Evolutionary conservation across 2,329 filamentous ascomycete species (phyloP).

Genomic region (Colletotrichum euphorbiae): DNA sequence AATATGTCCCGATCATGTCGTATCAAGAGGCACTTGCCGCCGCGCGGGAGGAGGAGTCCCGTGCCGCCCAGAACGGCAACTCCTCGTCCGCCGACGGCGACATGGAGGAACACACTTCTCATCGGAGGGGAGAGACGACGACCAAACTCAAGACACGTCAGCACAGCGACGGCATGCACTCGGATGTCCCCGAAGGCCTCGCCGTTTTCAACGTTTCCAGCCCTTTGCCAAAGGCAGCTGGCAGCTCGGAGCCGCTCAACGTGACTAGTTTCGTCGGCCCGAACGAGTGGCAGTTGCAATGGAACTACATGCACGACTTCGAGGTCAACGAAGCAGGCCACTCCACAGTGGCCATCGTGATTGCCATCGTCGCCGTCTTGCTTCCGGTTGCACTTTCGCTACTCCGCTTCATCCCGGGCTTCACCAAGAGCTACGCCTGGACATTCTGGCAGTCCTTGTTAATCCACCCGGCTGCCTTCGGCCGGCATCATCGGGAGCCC

Average conservation of each 20-base stretch:
- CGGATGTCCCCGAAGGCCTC: slow-evolving; percentile 18
- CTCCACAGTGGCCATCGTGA: slow-evolving; percentile 41
- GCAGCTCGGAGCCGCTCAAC: slow-evolving; percentile 37
- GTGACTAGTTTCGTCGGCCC: slow-evolving; percentile 9
- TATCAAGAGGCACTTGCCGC: slow-evolving; percentile 12
- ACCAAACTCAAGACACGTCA: slow-evolving; percentile 33
- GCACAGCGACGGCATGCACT: slow-evolving; percentile 1
- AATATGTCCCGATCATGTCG: slow-evolving; percentile 33
- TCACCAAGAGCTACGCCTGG: slow-evolving; percentile 29
- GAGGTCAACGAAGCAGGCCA: slow-evolving; percentile 56
- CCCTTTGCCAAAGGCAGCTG: slow-evolving; percentile 45
- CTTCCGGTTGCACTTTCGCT: slow-evolving; percentile 49
- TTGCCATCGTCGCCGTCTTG: slow-evolving; percentile 46
- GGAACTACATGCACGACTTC: slow-evolving; percentile 64
- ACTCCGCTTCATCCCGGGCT: slow-evolving; percentile 50
- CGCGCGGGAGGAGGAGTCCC: slow-evolving; percentile 42
- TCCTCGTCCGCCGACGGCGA: background rate
- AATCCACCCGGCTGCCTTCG: slow-evolving; percentile 48
- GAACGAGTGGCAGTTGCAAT: slow-evolving; percentile 47
- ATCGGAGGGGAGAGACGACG: background rate
- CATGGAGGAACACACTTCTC: background rate
- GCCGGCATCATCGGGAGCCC: slow-evolving; percentile 49
- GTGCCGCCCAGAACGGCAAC: slow-evolving; percentile 14
- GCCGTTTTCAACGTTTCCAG: slow-evolving; percentile 45
- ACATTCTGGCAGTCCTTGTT: slow-evolving; percentile 41